Evolutionary conservation across 1,139 yeast genomes (phyloP), one percentile per base, ranked within the genome.

Genomic region (Pichia sp.): DNA sequence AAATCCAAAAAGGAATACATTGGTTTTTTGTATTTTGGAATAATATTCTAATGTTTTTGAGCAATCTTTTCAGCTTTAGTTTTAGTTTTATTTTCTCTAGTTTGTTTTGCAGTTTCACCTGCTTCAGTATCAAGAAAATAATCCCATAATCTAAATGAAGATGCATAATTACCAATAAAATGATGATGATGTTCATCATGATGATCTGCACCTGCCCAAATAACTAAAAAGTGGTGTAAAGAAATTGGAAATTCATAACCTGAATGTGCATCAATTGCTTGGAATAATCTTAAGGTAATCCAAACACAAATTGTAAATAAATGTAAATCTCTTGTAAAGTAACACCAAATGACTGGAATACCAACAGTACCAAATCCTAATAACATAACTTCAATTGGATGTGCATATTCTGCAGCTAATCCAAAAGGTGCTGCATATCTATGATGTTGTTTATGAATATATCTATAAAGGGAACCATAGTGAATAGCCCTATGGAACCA

Each of bases 201-300:
- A 68, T 90, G 97, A 61, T 87, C 97, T 27, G 97, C 97, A 52
- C 97, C 97, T 25, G 97, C 95, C 97, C 97, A 90, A 70, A 90
- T 78, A 36, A 97, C 96, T 52, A 90, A 66, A 69, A 89, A 81
- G 63, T 89, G 87, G 70, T 87, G 90, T 64, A 90, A 76, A 5
- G 96, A 87, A 89, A 95, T 84, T 50, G 97, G 97, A 78, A 90
- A 90, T 63, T 90, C 97, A 69, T 90, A 90, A 50, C 97, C 97
- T 1, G 97, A 88, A 67, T 90, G 97, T 34, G 97, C 85, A 66
- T 90, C 97, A 49, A 90, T 89, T 7, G 97, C 97, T 71, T 90
- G 97, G 71, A 83, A 81, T 58, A 90, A 78, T 65, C 97, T 79
- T 58, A 87, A 67, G n/a, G 86, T 76, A 59, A 90, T 85, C 97